These are phyloP conservation scores for Trichoderma semiorbis DNA, from an alignment of 2,329 filamentous ascomycete genomes.

Conservation along the genomic window DNA sequence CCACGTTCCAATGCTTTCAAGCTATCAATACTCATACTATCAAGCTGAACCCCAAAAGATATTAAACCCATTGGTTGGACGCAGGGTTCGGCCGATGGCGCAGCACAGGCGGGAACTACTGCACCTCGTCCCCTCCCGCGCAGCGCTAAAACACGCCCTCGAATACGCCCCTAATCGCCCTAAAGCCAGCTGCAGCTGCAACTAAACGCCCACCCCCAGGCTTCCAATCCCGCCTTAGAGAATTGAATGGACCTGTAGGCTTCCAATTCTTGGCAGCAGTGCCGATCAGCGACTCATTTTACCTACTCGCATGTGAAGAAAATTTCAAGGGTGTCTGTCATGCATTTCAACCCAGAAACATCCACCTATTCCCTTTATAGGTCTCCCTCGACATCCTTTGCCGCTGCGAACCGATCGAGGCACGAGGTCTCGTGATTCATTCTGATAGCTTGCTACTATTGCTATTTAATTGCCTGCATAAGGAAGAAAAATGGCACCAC, in stretches of 20 bases:
- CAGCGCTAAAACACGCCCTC: not conserved
- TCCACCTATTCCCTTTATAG: not conserved
- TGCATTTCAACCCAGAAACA: not conserved
- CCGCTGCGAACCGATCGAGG: not conserved
- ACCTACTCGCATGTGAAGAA: not conserved
- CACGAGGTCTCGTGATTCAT: not conserved
- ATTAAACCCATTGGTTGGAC: not conserved
- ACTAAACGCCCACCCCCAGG: not conserved
- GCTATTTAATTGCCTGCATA: not conserved
- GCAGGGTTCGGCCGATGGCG: not conserved
- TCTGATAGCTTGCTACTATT: not conserved
- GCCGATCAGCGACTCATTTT: not conserved
- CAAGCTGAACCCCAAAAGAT: not conserved
- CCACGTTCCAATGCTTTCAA: not conserved
- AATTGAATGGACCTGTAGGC: not conserved
- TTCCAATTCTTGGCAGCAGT: not conserved
- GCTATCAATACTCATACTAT: not conserved
- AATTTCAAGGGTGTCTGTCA: not conserved
- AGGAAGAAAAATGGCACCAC: not conserved
- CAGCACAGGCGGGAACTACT: slow-evolving; percentile 11
- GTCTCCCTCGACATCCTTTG: not conserved
- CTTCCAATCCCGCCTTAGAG: not conserved
- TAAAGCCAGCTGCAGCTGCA: not conserved
- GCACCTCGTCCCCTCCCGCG: not conserved
- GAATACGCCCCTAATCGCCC: not conserved